These are phyloP conservation scores for Pelargonium australe DNA, from an alignment of 441 rosid species.

Conservation along the genomic window DNA sequence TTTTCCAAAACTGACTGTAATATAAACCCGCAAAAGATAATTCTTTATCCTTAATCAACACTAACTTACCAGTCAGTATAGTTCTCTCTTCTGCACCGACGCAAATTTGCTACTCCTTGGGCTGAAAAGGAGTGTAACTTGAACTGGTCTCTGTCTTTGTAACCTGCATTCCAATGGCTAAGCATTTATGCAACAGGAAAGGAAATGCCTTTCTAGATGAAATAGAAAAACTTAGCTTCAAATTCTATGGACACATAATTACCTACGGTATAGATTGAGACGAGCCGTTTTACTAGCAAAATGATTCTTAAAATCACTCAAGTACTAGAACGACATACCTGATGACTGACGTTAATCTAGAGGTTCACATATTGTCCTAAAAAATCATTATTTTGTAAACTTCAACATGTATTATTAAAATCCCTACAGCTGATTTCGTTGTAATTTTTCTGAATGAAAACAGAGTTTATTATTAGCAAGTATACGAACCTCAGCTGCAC, in stretches of 20 bases:
- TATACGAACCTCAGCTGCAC: constrained; percentile 59
- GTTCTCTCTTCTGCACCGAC: background rate
- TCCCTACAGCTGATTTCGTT: background rate
- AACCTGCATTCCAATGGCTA: constrained; percentile 40
- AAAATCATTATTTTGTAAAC: background rate
- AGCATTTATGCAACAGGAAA: background rate
- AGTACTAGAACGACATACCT: background rate
- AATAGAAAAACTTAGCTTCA: background rate
- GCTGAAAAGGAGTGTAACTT: constrained; percentile 53
- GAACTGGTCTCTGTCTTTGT: constrained; percentile 85
- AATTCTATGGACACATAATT: too few relatives aligned
- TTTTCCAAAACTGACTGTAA: background rate
- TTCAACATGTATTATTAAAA: background rate
- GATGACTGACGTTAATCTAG: background rate
- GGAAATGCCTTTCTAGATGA: background rate
- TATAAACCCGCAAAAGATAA: background rate
- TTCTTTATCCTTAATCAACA: background rate
- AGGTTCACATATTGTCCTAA: background rate
- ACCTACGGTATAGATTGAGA: too few relatives aligned
- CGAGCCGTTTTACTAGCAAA: background rate
- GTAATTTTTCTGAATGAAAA: background rate
- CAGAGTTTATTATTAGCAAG: constrained; percentile 11
- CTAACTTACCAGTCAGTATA: background rate
- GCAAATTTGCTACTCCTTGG: constrained; percentile 35
- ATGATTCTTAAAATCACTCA: background rate